These are phyloP conservation scores for Silene latifolia DNA, from an alignment of 148 eudicot genomes.

Conservation along the genomic window DNA sequence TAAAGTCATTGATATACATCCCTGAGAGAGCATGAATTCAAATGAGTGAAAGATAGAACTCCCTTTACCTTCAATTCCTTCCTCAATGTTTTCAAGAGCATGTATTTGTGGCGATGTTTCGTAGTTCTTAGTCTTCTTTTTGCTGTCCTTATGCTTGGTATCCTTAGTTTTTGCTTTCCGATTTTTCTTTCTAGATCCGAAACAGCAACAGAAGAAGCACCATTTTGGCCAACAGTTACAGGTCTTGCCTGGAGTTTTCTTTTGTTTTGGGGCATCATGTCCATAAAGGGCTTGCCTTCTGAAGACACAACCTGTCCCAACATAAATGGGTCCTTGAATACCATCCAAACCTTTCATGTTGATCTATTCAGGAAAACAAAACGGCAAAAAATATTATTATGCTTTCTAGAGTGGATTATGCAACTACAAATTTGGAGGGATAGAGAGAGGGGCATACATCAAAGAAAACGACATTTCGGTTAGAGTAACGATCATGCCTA, in stretches of 20 bases:
- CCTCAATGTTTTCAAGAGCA: conserved; percentile 93
- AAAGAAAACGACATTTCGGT: conserved; percentile 87
- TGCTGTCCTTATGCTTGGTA: conserved; percentile 37
- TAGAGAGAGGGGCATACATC: conserved; percentile 53
- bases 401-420: background rate
- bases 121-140: conserved; percentile 58
- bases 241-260: conserved; percentile 70
- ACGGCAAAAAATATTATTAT: background rate
- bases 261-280: conserved; percentile 75
- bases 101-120: conserved; percentile 80
- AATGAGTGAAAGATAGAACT: background rate
- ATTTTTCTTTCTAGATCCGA: conserved; percentile 50
- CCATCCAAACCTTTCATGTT: conserved; percentile 95
- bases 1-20: background rate
- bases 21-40: background rate
- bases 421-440: background rate
- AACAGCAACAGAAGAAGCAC: conserved; percentile 67
- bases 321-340: conserved; percentile 90
- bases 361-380: conserved; percentile 39
- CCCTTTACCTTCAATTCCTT: conserved; percentile 84
- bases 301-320: conserved; percentile 88
- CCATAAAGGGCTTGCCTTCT: conserved; percentile 91
- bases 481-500: conserved; percentile 89
- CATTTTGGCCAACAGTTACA: conserved; percentile 90
- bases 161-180: conserved; percentile 63